Conservation (phyloP, 83 land plant genomes). For the Thuja plicata region DNA sequence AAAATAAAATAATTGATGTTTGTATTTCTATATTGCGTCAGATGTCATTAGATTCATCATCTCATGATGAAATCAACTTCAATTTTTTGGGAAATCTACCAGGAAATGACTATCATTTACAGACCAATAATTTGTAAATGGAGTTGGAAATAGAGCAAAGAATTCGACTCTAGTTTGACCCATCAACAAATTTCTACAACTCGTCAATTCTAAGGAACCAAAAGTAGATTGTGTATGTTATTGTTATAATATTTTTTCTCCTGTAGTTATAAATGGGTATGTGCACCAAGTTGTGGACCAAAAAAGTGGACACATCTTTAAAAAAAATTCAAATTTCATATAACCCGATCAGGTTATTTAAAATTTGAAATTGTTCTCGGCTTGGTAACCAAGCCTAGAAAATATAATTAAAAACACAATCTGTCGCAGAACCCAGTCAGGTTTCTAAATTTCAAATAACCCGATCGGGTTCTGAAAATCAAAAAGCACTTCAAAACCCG, state of each 20-base stretch:
- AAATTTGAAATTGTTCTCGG: too few relatives aligned
- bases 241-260: background rate
- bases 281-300: too few relatives aligned
- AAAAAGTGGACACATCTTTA: too few relatives aligned
- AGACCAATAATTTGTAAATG: conserved; percentile 14
- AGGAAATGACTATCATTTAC: conserved; percentile 38
- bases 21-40: conserved; percentile 3
- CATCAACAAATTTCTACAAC: conserved; percentile 39
- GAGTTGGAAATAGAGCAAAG: conserved; percentile 39
- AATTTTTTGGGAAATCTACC: conserved; percentile 53
- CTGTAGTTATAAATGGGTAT: background rate
- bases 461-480: too few relatives aligned
- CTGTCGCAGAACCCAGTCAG: too few relatives aligned
- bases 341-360: too few relatives aligned
- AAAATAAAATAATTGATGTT: background rate
- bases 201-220: conserved; percentile 49
- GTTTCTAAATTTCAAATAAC: too few relatives aligned
- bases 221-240: conserved; percentile 30
- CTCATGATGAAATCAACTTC: conserved; percentile 56
- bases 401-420: too few relatives aligned
- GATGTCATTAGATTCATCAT: conserved; percentile 36
- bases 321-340: too few relatives aligned
- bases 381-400: too few relatives aligned
- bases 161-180: conserved; percentile 51
- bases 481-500: too few relatives aligned